Base-by-base conservation (phyloP, 345 rosid species). In the Eucalyptus coolabah region DNA sequence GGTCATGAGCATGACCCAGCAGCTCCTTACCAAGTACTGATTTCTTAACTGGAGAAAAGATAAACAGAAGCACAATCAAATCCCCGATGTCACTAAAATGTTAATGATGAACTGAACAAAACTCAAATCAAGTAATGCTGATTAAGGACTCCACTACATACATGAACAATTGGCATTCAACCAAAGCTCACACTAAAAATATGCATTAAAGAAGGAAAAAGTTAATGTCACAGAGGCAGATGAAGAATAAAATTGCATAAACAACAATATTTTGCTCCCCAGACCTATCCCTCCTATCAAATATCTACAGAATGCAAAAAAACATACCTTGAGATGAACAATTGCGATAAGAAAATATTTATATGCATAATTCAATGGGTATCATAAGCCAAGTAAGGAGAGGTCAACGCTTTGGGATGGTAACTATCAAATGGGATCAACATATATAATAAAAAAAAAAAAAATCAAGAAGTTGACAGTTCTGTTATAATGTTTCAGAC, bases 1-100 rank as follows among this genome's bases (percentile, higher is more conserved):
- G 96, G 87, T 91, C 96, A 91, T 91, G 95, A 82, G 98, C 94
- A 93, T 90, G 92, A 91, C 95, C 93, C 93, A 91, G 92, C 90
- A 98, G 93, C 90, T 95, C 95, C 90, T 96, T 92, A 82, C 96
- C 91, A 32, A 87, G 93, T 77, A 72, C 90, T 91, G 96, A 89
- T 89, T 93, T 95, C 94, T 94, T 95, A 90, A 93, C 99, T 97
- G 94, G 87, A 89, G 50, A 93, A 91, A 91, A 87, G 40, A 89
- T 69, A 69, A 83, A 59, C 89, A 49, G 87, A 83, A 30, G 45
- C 88, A 89, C 32, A 30, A 51, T 30, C 37, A 87, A 30, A 34
- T 72, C 32, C 24, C 81, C 45, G 65, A 86, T n/a, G 40, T 86
- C 72, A 89, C 88, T 45, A 87, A 54, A 86, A 85, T 30, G 88